These are phyloP conservation scores for Gonapodya sp. DNA, from an alignment of 192 early-diverging fungal genomes.

Conservation along the genomic window DNA sequence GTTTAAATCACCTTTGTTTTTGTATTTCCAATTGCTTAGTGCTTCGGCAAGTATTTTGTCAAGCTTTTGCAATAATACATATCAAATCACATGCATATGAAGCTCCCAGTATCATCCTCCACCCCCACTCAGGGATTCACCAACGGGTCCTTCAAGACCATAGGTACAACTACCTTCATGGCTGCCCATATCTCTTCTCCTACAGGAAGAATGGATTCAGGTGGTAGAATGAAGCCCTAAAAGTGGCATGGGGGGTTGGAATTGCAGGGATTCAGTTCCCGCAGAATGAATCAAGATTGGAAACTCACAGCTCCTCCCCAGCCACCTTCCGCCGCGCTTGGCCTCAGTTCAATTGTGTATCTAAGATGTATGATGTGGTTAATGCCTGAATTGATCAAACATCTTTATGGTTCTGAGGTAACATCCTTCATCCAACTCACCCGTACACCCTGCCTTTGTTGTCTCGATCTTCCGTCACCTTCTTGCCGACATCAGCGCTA, in stretches of 20 bases:
- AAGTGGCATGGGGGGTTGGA: background rate
- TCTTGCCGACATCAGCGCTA: slow-evolving; percentile 5
- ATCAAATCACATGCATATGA: no score
- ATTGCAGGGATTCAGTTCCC: background rate
- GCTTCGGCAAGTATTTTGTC: no score
- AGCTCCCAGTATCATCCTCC: no score
- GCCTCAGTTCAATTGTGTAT: background rate
- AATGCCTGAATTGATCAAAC: background rate
- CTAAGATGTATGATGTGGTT: background rate
- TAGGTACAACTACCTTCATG: background rate
- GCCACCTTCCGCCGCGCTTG: background rate
- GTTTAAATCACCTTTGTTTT: no score
- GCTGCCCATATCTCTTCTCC: slow-evolving; percentile 6
- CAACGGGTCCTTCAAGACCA: background rate
- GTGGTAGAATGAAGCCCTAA: slow-evolving; percentile 9
- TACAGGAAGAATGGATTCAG: background rate
- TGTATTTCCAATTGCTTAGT: no score
- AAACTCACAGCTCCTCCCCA: background rate
- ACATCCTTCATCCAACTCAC: background rate
- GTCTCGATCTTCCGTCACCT: background rate
- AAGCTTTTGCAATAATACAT: no score
- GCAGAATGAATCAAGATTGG: background rate
- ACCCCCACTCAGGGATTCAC: no score
- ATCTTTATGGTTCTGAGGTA: no score
- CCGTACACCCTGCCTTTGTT: background rate